Percentiles rank a stretch among this genome's conserved stretches.
Evolutionary conservation across 345 rosid genomes (phyloP).

Genomic region (Anastatica hierochuntica): DNA sequence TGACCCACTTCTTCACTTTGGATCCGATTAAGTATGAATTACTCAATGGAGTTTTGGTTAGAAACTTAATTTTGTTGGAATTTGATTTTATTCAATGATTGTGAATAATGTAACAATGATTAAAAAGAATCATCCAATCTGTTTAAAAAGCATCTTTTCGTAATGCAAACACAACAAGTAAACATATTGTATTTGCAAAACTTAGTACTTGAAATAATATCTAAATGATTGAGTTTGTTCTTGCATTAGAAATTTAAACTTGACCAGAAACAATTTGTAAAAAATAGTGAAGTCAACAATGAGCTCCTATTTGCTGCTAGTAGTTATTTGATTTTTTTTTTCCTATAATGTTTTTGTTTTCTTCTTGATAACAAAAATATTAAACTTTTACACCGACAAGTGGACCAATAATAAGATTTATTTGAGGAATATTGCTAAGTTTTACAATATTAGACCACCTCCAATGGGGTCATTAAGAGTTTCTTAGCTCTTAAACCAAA

Average conservation of each 20-base stretch:
- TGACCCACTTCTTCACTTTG: neutral
- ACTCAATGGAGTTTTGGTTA: neutral
- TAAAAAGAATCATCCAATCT: constrained; percentile 15
- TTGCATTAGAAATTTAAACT: neutral
- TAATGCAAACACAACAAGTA: constrained; percentile 5
- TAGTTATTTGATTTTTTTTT: neutral
- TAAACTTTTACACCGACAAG: constrained; percentile 6
- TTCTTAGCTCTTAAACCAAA: too few relatives aligned
- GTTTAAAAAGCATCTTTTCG: neutral
- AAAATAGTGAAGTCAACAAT: constrained; percentile 16
- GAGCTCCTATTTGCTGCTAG: constrained; percentile 9
- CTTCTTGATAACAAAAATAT: neutral
- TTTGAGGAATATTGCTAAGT: neutral
- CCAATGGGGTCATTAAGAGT: too few relatives aligned
- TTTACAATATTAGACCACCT: too few relatives aligned
- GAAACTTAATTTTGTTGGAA: neutral
- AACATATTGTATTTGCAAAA: constrained; percentile 12
- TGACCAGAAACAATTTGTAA: neutral
- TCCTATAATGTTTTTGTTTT: neutral
- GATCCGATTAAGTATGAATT: neutral
- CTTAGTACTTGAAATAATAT: neutral
- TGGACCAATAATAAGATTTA: constrained; percentile 8
- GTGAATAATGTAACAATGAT: constrained; percentile 6
- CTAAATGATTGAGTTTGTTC: neutral
- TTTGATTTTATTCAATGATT: constrained; percentile 14